These are phyloP conservation scores for Anisogramma anomala DNA, from an alignment of 2,329 filamentous ascomycete genomes.

Conservation along the genomic window DNA sequence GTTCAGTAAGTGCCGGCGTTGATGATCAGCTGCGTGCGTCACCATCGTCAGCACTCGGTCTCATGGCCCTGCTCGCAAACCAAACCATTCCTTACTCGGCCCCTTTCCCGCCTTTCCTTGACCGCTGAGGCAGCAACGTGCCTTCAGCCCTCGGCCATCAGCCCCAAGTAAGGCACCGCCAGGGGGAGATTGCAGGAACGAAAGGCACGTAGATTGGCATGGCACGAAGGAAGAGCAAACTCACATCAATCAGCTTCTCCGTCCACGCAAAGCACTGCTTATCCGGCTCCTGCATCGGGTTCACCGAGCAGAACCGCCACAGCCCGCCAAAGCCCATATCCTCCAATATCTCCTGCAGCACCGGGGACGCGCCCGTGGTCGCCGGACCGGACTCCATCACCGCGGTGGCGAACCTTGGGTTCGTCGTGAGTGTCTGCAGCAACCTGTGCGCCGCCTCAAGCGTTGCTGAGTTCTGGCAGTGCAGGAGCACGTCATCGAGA, in stretches of 20 bases:
- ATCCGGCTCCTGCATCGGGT: constrained; percentile 31
- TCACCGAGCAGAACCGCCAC: constrained; percentile 42
- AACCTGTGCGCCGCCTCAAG: constrained; percentile 50
- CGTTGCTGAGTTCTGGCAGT: constrained; percentile 49
- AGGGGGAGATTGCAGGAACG: neutral
- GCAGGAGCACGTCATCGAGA: constrained; percentile 50
- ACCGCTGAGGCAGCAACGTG: neutral
- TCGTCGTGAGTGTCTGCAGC: constrained; percentile 46
- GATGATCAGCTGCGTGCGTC: constrained; percentile 6
- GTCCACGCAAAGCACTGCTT: constrained; percentile 42
- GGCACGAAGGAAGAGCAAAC: constrained; percentile 16
- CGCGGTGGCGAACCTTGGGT: constrained; percentile 37
- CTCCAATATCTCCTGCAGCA: constrained; percentile 42
- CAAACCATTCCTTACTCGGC: too few relatives aligned
- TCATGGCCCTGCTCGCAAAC: neutral
- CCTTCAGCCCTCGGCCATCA: neutral
- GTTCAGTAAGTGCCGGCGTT: constrained; percentile 11
- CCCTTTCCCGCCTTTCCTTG: too few relatives aligned
- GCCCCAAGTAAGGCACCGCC: neutral
- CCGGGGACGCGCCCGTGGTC: neutral
- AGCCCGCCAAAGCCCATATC: constrained; percentile 53
- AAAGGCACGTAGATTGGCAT: neutral
- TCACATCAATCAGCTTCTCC: constrained; percentile 50
- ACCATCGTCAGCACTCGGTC: constrained; percentile 2
- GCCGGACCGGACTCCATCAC: constrained; percentile 32